A percentile compares a stretch with the other conserved stretches of the same genome.
Evolutionary conservation across 2,329 filamentous ascomycete genomes (phyloP).

Genomic region (Trichoderma lentiforme): DNA sequence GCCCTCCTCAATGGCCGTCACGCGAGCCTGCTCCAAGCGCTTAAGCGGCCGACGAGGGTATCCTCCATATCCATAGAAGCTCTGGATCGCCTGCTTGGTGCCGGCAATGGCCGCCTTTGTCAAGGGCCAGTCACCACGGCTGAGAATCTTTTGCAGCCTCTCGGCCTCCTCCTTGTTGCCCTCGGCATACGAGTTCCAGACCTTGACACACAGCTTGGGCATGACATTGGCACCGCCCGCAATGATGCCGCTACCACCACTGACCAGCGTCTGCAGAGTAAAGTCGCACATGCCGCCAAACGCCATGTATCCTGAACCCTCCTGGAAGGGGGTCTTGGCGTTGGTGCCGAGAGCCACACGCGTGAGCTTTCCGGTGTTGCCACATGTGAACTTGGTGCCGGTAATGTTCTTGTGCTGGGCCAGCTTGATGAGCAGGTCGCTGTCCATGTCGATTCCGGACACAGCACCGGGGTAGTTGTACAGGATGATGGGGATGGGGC

Average conservation of each 20-base stretch:
- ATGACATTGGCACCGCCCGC: conserved; percentile 82
- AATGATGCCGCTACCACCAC: conserved; percentile 79
- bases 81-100: conserved; percentile 80
- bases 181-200: conserved; percentile 72
- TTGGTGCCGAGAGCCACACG: conserved; percentile 71
- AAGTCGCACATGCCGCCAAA: conserved; percentile 89
- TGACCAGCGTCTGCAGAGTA: conserved; percentile 74
- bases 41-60: conserved; percentile 70
- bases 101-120: conserved; percentile 81
- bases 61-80: conserved; percentile 77
- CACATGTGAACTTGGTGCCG: conserved; percentile 89
- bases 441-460: conserved; percentile 84
- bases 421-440: conserved; percentile 76
- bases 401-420: conserved; percentile 79
- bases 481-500: conserved; percentile 73
- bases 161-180: conserved; percentile 74
- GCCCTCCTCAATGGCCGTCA: conserved; percentile 52
- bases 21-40: conserved; percentile 57
- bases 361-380: conserved; percentile 84
- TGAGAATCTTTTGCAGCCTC: conserved; percentile 71
- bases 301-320: conserved; percentile 71
- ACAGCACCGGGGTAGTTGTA: conserved; percentile 93
- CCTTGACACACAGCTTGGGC: conserved; percentile 74
- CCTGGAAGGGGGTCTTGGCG: conserved; percentile 61
- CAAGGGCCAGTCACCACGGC: conserved; percentile 76